These are phyloP conservation scores for Exsudoporus frostii DNA, from an alignment of 768 basidiomycete genomes.

Conservation along the genomic window DNA sequence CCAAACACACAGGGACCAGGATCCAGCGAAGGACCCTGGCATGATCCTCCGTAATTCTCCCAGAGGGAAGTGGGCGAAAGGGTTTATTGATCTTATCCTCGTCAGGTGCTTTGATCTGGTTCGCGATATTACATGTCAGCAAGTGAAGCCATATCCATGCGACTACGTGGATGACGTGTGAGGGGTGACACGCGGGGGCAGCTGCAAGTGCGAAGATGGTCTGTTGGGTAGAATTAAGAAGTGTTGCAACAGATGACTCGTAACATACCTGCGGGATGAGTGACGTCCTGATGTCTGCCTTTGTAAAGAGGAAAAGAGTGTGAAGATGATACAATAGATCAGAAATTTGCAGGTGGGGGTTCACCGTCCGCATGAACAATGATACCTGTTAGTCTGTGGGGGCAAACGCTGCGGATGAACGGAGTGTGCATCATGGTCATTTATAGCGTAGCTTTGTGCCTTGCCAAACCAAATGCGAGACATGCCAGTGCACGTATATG, in stretches of 20 bases:
- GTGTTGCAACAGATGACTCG: background rate
- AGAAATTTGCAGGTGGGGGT: background rate
- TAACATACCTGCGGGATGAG: conserved; percentile 19
- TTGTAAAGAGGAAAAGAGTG: conserved; percentile 25
- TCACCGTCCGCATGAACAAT: background rate
- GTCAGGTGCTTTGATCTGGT: conserved; percentile 36
- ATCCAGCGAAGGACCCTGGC: conserved; percentile 37
- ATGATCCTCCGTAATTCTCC: conserved; percentile 33
- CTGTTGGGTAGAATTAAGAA: conserved; percentile 13
- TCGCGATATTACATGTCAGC: conserved; percentile 37
- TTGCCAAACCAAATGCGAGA: background rate
- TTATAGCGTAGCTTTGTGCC: background rate
- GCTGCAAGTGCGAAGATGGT: conserved; percentile 30
- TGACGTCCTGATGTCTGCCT: conserved; percentile 16
- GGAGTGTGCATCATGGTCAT: background rate
- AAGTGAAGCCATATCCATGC: conserved; percentile 45
- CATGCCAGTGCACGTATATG: background rate
- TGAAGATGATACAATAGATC: conserved; percentile 13
- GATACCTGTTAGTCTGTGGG: background rate
- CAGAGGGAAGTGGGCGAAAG: conserved; percentile 41
- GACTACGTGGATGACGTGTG: conserved; percentile 21
- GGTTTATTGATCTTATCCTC: conserved; percentile 43
- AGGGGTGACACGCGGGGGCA: conserved; percentile 16
- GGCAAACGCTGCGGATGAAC: background rate
- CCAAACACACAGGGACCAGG: conserved; percentile 31